Evolutionary conservation across 148 eudicot genomes (phyloP).

Genomic region (Vaccinium macrocarpon): DNA sequence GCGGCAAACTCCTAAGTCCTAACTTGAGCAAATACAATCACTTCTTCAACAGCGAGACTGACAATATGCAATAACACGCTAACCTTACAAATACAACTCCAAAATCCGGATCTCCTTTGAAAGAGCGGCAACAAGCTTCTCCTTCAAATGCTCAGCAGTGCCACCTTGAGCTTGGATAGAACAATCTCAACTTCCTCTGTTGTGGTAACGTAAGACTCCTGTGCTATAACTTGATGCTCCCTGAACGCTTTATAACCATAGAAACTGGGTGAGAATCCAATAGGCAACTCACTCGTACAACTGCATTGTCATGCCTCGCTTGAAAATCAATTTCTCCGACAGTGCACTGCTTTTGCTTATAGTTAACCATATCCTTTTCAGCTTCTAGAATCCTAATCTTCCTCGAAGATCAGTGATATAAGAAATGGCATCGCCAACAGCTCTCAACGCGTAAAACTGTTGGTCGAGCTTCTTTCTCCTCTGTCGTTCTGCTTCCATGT

Average conservation of each 20-base stretch:
- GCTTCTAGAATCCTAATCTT: conserved; percentile 63
- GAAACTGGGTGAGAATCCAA: conserved; percentile 81
- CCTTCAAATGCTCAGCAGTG: conserved; percentile 63
- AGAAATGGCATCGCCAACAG: conserved; percentile 88
- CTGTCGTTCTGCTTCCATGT: conserved; percentile 91
- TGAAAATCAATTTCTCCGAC: conserved; percentile 67
- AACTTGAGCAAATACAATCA: conserved; percentile 35
- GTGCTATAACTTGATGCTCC: conserved; percentile 56
- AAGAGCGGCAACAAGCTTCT: conserved; percentile 58
- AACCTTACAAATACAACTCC: conserved; percentile 7
- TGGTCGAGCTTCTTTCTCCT: conserved; percentile 95
- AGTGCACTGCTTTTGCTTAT: conserved; percentile 30
- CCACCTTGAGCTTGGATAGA: conserved; percentile 54
- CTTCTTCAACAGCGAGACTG: conserved; percentile 32
- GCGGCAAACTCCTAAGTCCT: not conserved
- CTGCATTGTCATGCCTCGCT: conserved; percentile 59
- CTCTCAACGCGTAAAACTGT: conserved; percentile 88
- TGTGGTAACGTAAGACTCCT: conserved; percentile 49
- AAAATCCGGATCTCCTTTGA: conserved; percentile 31
- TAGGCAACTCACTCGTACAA: conserved; percentile 69
- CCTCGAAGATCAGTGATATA: conserved; percentile 80
- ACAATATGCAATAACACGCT: not conserved
- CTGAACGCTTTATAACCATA: conserved; percentile 54
- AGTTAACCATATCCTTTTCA: conserved; percentile 49
- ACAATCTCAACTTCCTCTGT: conserved; percentile 63